Evolutionary conservation across 2,329 filamentous ascomycete species (phyloP).

Genomic region (Aspergillus tamarii): DNA sequence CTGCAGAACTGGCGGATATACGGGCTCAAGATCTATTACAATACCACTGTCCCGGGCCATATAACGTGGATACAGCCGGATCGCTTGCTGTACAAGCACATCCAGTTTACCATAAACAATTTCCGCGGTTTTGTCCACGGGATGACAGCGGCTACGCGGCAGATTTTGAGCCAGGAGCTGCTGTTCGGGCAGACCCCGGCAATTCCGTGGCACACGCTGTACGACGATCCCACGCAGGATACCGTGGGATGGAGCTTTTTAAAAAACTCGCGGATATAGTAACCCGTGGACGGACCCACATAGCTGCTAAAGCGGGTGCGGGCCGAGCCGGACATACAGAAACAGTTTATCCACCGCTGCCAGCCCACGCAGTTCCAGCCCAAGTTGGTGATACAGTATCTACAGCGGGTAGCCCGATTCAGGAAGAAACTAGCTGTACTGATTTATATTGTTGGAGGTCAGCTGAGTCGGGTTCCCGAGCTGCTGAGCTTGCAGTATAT

Average conservation of each 20-base stretch:
- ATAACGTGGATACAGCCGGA: not conserved
- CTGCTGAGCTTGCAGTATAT: too few species aligned
- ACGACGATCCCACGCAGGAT: slow-evolving; percentile 7
- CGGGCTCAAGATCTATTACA: slow-evolving; percentile 10
- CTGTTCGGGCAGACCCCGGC: not conserved
- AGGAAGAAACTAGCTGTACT: too few species aligned
- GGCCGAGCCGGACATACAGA: too few species aligned
- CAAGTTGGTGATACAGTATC: too few species aligned
- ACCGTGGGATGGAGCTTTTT: slow-evolving; percentile 8
- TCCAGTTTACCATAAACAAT: slow-evolving; percentile 4
- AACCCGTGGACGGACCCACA: too few species aligned
- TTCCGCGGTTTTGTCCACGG: slow-evolving; percentile 1
- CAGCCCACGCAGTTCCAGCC: too few species aligned
- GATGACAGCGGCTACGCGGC: not conserved
- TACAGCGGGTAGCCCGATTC: too few species aligned
- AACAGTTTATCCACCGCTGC: too few species aligned
- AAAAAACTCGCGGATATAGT: not conserved
- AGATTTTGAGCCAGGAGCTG: not conserved
- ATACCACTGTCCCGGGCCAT: not conserved
- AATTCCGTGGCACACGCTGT: slow-evolving; percentile 3
- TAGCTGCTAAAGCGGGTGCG: too few species aligned
- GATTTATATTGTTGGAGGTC: too few species aligned
- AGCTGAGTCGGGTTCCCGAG: too few species aligned
- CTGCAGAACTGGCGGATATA: not conserved
- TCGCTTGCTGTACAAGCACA: slow-evolving; percentile 2